Evolutionary conservation across 352 stramenopile species (phyloP).

Genomic region (Globisporangium apiculatum): DNA sequence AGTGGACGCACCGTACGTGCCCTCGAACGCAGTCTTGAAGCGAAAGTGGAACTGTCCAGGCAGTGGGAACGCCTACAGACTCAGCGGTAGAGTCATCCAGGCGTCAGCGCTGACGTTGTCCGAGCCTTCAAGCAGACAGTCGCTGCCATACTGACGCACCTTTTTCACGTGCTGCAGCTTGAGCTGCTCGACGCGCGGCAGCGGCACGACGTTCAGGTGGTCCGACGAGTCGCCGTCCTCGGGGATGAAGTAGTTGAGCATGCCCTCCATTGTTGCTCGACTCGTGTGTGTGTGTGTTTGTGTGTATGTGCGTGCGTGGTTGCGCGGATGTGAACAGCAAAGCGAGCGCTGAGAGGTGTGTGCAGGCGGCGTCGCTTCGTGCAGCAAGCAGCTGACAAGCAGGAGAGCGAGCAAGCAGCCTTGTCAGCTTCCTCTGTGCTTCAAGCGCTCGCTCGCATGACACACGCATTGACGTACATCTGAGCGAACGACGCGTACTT

Average conservation of each 20-base stretch:
- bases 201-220: slow-evolving; percentile 77
- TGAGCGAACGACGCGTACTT: background rate
- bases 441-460: background rate
- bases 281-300: background rate
- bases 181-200: slow-evolving; percentile 71
- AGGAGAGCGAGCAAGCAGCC: background rate
- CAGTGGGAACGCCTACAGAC: slow-evolving; percentile 57
- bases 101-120: background rate
- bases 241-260: slow-evolving; percentile 86
- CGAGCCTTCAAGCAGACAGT: background rate
- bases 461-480: background rate
- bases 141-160: slow-evolving; percentile 16
- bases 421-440: background rate
- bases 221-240: slow-evolving; percentile 83
- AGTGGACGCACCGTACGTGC: slow-evolving; percentile 58
- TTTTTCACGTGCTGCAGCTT: slow-evolving; percentile 78
- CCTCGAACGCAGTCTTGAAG: slow-evolving; percentile 83
- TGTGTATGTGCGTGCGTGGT: background rate
- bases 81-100: background rate
- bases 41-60: slow-evolving; percentile 80
- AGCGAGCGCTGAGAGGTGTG: background rate
- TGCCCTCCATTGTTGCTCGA: slow-evolving; percentile 56
- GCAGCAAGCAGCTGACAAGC: background rate
- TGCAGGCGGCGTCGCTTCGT: slow-evolving; percentile 1
- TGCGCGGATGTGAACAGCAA: background rate